phyloP scores from a whole-genome alignment of 169 alveolate genomes.

The Eimeria maxima region DNA sequence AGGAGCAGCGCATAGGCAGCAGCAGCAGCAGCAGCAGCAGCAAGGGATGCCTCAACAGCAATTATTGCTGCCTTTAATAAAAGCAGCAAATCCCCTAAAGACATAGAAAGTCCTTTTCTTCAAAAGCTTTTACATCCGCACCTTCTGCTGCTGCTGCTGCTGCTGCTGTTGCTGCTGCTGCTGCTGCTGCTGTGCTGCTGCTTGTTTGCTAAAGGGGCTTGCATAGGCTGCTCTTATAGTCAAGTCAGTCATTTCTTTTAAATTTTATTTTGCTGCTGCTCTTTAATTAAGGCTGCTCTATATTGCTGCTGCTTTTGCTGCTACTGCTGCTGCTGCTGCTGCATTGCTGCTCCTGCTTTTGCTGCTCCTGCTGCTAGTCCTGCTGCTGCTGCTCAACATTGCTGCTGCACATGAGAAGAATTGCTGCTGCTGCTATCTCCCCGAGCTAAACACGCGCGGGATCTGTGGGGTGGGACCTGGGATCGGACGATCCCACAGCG shows the following conservation, averaged over 20 bases:
- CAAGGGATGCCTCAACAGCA: neutral
- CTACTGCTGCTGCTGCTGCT: too few relatives aligned
- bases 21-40: slow-evolving; percentile 24
- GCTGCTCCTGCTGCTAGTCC: neutral
- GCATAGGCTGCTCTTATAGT: neutral
- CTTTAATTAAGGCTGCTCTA: neutral
- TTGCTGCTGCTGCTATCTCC: neutral
- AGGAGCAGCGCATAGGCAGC: neutral
- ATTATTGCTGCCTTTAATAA: neutral
- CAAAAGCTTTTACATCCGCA: neutral
- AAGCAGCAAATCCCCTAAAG: neutral
- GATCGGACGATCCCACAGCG: too few relatives aligned
- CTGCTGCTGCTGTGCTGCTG: too few relatives aligned
- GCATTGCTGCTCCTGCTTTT: neutral
- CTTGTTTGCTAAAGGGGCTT: too few relatives aligned
- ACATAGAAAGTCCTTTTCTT: neutral
- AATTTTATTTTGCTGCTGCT: neutral
- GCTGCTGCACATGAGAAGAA: too few relatives aligned
- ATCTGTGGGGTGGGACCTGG: too few relatives aligned
- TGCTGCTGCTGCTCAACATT: neutral
- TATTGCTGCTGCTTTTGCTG: neutral
- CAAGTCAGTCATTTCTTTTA: neutral
- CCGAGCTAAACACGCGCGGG: too few relatives aligned
- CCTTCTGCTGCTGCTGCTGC: slow-evolving; percentile 36
- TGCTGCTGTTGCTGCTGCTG: slow-evolving; percentile 14